Evolutionary conservation across 2,329 filamentous ascomycete species (phyloP).

Genomic region (Sporothrix phasma): DNA sequence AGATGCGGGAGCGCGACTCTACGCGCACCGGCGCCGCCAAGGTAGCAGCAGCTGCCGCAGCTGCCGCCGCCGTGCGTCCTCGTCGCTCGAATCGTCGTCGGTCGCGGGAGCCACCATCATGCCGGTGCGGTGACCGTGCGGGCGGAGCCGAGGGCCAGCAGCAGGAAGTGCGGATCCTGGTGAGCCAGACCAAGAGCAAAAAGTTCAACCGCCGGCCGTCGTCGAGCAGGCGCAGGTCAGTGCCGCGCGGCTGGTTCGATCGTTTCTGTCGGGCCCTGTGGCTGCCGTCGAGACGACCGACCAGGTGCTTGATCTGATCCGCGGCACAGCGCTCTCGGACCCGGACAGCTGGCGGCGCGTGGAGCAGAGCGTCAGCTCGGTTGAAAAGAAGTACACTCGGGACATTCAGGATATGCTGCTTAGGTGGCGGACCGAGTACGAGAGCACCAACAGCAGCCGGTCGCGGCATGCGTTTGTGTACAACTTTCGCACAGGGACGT

Average conservation of each 20-base stretch:
- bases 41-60: slow-evolving; percentile 12
- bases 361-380: slow-evolving; percentile 66
- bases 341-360: slow-evolving; percentile 73
- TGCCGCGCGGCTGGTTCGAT: slow-evolving; percentile 53
- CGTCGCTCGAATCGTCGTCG: slow-evolving; percentile 19
- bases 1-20: slow-evolving; percentile 53
- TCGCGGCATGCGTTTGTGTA: slow-evolving; percentile 75
- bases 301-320: slow-evolving; percentile 66
- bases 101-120: slow-evolving; percentile 21
- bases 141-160: slow-evolving; percentile 22
- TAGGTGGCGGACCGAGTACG: slow-evolving; percentile 51
- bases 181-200: slow-evolving; percentile 74
- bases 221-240: slow-evolving; percentile 64
- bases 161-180: slow-evolving; percentile 75
- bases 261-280: slow-evolving; percentile 68
- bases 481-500: slow-evolving; percentile 77
- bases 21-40: slow-evolving; percentile 20
- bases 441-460: slow-evolving; percentile 31
- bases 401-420: slow-evolving; percentile 71
- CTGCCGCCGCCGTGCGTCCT: slow-evolving; percentile 20
- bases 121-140: neutral
- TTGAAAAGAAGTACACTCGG: slow-evolving; percentile 70
- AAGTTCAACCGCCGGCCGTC: slow-evolving; percentile 81
- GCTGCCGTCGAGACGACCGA: slow-evolving; percentile 83
- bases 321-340: slow-evolving; percentile 65